These are phyloP conservation scores for Acanthamoeba sp. DNA, from an alignment of 208 protist species.

Conservation along the genomic window DNA sequence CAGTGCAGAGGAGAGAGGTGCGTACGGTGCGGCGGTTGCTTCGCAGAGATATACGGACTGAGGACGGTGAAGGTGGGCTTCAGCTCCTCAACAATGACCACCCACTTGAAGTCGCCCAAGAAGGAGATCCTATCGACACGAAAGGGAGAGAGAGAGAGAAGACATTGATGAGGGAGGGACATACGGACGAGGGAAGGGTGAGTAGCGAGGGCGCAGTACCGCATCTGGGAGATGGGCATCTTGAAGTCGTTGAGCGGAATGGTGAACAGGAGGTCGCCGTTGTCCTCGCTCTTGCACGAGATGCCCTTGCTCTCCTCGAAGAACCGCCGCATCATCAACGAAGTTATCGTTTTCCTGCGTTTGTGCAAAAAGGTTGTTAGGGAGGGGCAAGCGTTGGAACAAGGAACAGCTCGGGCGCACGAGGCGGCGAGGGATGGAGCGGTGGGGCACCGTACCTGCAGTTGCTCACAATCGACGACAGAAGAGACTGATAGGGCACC, in stretches of 20 bases:
- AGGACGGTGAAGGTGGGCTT: neutral
- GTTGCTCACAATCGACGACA: constrained; percentile 46
- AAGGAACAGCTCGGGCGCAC: no score
- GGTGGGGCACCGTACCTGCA: constrained; percentile 8
- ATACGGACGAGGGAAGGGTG: neutral
- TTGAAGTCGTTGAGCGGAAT: constrained; percentile 38
- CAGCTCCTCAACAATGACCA: constrained; percentile 16
- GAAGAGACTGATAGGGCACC: constrained; percentile 63
- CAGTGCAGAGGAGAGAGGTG: neutral
- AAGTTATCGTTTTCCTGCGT: constrained; percentile 39
- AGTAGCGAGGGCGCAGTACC: neutral
- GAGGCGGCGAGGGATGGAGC: neutral
- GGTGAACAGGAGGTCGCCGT: constrained; percentile 53
- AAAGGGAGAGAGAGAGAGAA: neutral
- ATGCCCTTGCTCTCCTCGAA: constrained; percentile 63
- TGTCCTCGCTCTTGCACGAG: neutral
- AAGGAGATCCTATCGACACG: constrained; percentile 29
- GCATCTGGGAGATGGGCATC: constrained; percentile 53
- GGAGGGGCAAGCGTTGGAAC: neutral
- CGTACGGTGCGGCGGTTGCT: constrained; percentile 8
- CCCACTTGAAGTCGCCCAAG: constrained; percentile 45
- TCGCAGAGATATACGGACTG: neutral
- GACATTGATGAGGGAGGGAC: neutral
- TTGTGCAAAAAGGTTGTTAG: neutral
- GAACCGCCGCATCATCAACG: constrained; percentile 49